Evolutionary conservation across 148 eudicot genomes (phyloP), one percentile per base, ranked within the genome.

Genomic region (Persicaria maculosa): DNA sequence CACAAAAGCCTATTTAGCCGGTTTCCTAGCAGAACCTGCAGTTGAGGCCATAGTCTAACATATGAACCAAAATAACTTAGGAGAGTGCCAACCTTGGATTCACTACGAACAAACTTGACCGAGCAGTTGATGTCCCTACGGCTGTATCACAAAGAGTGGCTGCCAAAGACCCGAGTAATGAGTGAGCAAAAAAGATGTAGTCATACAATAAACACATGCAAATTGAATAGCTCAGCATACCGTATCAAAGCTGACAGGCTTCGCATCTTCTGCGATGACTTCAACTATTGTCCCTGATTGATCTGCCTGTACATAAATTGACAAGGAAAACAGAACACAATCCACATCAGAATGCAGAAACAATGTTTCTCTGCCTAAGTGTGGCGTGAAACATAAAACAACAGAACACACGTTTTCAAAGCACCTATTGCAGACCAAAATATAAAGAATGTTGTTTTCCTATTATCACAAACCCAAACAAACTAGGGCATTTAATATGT

Each of bases 261-360:
- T 87, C n/a, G 74, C 86, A 76, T 87, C 90, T 73, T 84, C 86
- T 15, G 83, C 88, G 50, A 87, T 3, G 16, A 84, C 48, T 72
- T 87, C 88, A 31, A 83, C 83, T 31, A 87, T 14, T 12, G 90
- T 87, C 45, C 90, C 90, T 17, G 85, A 78, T 81, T 76, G 85
- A 79, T 84, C 90, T 72, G 90, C 90, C 90, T 87, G 73, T 25
- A 54, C 20, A 65, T 40, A 43, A 65, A 40, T 36, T 65, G 46
- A 43, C 3, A 40, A 59, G 43, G 67, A 9, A 25, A 59, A 22
- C 43, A 59, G 43, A 59, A 22, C 14, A 59, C 1, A 59, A 44
- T 9, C 10, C 40, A 22, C 43, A 59, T 59, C 67, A 59, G 25
- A 9, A 1, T 5, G 11, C 3, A 31, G 1, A 31, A 59, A 22